phyloP scores from a whole-genome alignment of 768 basidiomycete species.

The Boletus rubroflammeus region DNA sequence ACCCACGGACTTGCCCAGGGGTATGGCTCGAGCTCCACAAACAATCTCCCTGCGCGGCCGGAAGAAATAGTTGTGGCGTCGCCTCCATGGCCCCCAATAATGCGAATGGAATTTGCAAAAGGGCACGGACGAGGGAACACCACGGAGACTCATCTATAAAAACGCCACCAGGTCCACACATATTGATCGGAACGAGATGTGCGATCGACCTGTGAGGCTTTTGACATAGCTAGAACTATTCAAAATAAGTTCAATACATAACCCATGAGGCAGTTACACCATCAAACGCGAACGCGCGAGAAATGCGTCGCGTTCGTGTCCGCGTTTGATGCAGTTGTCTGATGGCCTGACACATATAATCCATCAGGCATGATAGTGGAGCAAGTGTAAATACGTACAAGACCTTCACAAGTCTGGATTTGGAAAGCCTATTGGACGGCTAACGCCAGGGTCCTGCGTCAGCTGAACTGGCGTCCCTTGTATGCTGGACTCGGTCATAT shows the following conservation, averaged over 20 bases:
- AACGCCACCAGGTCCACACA: slow-evolving; percentile 21
- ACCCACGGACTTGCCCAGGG: slow-evolving; percentile 23
- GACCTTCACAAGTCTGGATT: slow-evolving; percentile 12
- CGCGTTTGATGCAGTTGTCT: slow-evolving; percentile 7
- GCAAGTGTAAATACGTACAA: slow-evolving; percentile 28
- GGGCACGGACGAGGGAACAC: slow-evolving; percentile 20
- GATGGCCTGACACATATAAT: slow-evolving; percentile 17
- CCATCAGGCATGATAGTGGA: slow-evolving; percentile 15
- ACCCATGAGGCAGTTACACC: slow-evolving; percentile 19
- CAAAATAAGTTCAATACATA: slow-evolving; percentile 8
- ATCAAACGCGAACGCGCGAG: slow-evolving; percentile 14
- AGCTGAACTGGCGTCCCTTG: slow-evolving; percentile 4
- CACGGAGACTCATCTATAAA: slow-evolving; percentile 21
- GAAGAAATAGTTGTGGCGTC: slow-evolving; percentile 17
- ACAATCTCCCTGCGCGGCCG: slow-evolving; percentile 6
- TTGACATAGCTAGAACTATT: not conserved
- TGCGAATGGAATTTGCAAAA: slow-evolving; percentile 21
- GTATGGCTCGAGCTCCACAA: slow-evolving; percentile 16
- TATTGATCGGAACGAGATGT: slow-evolving; percentile 27
- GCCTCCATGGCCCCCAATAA: slow-evolving; percentile 16
- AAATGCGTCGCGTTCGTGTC: slow-evolving; percentile 6
- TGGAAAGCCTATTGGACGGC: slow-evolving; percentile 14
- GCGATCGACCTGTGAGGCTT: slow-evolving; percentile 17
- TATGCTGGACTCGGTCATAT: not conserved
- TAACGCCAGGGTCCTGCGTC: slow-evolving; percentile 6